phyloP scores from a whole-genome alignment of 257 asterid genomes.

The Datura wrightii region DNA sequence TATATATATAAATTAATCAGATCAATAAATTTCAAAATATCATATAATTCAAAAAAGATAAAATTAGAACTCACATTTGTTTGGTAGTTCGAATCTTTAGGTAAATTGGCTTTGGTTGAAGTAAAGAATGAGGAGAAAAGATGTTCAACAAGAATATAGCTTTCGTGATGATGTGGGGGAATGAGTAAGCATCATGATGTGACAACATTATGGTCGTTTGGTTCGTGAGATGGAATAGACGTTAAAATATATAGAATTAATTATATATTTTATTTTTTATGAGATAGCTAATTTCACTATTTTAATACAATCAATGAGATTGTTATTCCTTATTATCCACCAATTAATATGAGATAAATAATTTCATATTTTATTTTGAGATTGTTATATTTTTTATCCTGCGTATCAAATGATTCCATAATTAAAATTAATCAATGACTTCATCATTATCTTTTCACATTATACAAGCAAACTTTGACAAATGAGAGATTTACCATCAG shows the following conservation, averaged over 20 bases:
- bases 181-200: not conserved
- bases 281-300: not conserved
- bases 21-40: not conserved
- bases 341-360: too few species aligned
- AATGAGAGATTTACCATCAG: too few species aligned
- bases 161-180: slow-evolving; percentile 1
- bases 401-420: too few species aligned
- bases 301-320: not conserved
- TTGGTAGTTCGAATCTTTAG: not conserved
- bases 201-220: not conserved
- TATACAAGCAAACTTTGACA: too few species aligned
- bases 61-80: not conserved
- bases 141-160: not conserved
- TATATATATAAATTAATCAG: not conserved
- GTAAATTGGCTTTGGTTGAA: not conserved
- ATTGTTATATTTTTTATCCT: too few species aligned
- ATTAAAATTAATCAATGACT: too few species aligned
- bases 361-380: too few species aligned
- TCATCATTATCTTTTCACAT: too few species aligned
- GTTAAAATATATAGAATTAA: not conserved
- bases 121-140: not conserved
- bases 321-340: too few species aligned
- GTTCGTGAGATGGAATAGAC: not conserved
- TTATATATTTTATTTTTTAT: not conserved
- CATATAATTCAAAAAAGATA: not conserved